Conservation (phyloP, 1,284 basidiomycete species). For the Rhodofomes roseus region DNA sequence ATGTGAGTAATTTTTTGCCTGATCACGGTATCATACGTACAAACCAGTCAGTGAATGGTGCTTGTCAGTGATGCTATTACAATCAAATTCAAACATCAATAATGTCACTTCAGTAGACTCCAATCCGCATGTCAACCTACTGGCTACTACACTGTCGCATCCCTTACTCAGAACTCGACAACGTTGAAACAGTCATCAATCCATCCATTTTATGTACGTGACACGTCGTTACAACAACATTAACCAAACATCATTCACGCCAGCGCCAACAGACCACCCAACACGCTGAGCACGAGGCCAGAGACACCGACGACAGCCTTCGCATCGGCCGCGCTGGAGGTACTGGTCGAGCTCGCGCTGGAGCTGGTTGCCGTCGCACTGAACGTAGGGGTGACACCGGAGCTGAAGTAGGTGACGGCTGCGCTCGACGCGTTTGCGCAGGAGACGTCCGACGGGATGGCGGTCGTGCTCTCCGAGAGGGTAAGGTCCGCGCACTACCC, state of each 20-base stretch:
- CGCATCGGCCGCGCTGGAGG: slow-evolving; percentile 16
- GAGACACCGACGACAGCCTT: slow-evolving; percentile 15
- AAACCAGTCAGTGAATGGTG: no score
- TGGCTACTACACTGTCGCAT: no score
- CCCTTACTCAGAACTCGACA: no score
- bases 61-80: no score
- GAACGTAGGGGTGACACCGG: slow-evolving; percentile 5
- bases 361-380: slow-evolving; percentile 12
- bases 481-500: slow-evolving; percentile 69
- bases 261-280: neutral
- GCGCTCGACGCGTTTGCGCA: slow-evolving; percentile 26
- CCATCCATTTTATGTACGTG: neutral
- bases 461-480: slow-evolving; percentile 40
- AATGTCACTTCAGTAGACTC: no score
- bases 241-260: neutral
- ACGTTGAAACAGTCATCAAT: no score
- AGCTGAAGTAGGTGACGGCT: slow-evolving; percentile 10
- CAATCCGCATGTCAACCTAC: no score
- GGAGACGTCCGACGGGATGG: slow-evolving; percentile 25
- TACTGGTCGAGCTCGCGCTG: slow-evolving; percentile 6
- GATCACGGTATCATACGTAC: no score
- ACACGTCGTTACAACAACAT: neutral
- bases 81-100: no score
- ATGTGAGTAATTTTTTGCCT: no score
- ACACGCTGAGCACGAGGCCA: neutral